Evolutionary conservation across 2,329 filamentous ascomycete species (phyloP).

Genomic region (Camillea tinctor): DNA sequence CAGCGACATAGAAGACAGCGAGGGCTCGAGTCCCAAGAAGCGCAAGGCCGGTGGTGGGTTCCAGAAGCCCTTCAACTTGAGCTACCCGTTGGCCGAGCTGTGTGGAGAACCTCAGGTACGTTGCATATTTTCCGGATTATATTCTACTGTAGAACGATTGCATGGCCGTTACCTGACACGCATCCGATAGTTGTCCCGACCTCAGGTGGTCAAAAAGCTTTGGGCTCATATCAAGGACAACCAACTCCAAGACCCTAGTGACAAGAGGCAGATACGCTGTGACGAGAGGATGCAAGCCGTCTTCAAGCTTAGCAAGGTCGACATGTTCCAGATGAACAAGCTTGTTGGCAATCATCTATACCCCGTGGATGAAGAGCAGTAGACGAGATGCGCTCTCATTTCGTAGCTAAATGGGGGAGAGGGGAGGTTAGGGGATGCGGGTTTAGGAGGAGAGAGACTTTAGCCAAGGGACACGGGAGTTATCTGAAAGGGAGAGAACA

Average conservation of each 20-base stretch:
- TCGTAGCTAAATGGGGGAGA: no score
- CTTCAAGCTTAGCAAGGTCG: slow-evolving; percentile 85
- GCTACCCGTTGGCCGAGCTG: slow-evolving; percentile 65
- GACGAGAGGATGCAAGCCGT: slow-evolving; percentile 89
- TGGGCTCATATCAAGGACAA: slow-evolving; percentile 93
- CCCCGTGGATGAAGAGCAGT: slow-evolving; percentile 67
- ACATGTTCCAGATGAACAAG: slow-evolving; percentile 99
- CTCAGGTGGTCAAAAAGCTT: slow-evolving; percentile 92
- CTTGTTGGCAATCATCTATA: slow-evolving; percentile 88
- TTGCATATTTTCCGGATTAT: slow-evolving; percentile 8
- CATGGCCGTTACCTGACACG: slow-evolving; percentile 2
- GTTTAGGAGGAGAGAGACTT: not conserved
- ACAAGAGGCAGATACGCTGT: slow-evolving; percentile 90
- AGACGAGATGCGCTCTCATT: slow-evolving; percentile 18
- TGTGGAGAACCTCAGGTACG: slow-evolving; percentile 67
- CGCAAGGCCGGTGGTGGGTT: slow-evolving; percentile 90
- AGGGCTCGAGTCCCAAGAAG: slow-evolving; percentile 58
- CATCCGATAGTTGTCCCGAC: slow-evolving; percentile 72
- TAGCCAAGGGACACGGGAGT: not conserved
- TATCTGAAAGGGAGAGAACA: not conserved
- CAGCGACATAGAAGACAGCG: slow-evolving; percentile 68
- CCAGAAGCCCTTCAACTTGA: slow-evolving; percentile 80
- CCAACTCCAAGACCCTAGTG: slow-evolving; percentile 83
- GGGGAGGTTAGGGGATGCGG: no score
- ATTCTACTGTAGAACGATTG: not conserved